These are phyloP conservation scores for Penicillium sp. DNA, from an alignment of 2,329 filamentous ascomycete species.

Conservation along the genomic window DNA sequence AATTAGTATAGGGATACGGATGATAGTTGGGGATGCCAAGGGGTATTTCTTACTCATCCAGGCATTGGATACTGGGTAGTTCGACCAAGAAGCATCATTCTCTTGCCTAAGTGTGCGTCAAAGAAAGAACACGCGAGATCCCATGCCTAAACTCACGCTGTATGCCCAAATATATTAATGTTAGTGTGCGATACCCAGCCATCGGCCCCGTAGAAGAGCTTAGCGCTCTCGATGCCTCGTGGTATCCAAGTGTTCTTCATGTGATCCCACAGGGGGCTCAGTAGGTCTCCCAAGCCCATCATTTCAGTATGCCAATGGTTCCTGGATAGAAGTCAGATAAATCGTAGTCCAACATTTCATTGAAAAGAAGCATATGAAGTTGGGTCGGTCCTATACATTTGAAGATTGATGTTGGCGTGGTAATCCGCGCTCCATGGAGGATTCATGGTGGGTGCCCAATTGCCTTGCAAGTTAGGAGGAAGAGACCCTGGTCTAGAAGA, in stretches of 20 bases:
- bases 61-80: background rate
- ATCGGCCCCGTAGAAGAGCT: background rate
- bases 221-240: background rate
- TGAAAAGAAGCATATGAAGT: background rate
- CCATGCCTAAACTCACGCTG: background rate
- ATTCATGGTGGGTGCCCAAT: background rate
- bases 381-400: background rate
- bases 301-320: background rate
- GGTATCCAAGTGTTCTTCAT: background rate
- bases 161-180: background rate
- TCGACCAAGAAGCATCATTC: background rate
- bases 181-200: background rate
- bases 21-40: too few species aligned
- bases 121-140: background rate
- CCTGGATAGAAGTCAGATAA: background rate
- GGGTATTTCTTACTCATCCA: background rate
- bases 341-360: background rate
- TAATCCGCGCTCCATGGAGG: background rate
- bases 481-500: background rate
- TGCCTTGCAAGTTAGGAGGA: background rate
- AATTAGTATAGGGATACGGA: background rate
- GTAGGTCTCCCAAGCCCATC: background rate
- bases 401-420: background rate
- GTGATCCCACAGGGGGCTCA: background rate
- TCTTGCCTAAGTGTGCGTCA: background rate